Evolutionary conservation across 2,329 filamentous ascomycete genomes (phyloP).

Genomic region (Cladosporium sp.): DNA sequence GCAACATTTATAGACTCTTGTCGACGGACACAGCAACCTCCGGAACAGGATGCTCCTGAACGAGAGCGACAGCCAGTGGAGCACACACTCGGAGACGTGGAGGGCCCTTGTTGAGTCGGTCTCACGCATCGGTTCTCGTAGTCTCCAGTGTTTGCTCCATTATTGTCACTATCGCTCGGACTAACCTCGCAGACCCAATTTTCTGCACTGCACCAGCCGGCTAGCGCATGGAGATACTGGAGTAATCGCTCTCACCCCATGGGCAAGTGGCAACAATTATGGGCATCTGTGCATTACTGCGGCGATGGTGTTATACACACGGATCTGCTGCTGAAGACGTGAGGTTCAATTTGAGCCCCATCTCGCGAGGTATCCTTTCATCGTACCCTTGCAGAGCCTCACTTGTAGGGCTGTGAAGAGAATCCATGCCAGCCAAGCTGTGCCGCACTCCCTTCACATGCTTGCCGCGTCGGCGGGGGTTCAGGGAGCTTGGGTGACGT

Average conservation of each 20-base stretch:
- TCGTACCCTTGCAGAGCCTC: neutral
- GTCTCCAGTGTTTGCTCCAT: conserved; percentile 11
- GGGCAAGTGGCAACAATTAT: conserved; percentile 7
- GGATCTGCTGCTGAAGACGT: neutral
- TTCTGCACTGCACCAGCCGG: conserved; percentile 3
- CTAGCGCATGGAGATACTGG: conserved; percentile 7
- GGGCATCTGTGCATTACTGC: neutral
- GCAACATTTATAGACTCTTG: conserved; percentile 6
- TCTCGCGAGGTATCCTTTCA: neutral
- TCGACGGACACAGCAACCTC: neutral
- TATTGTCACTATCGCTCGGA: conserved; percentile 9
- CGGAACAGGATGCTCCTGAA: neutral
- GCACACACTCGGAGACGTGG: conserved; percentile 1
- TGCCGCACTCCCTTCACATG: conserved; percentile 4
- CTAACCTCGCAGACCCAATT: conserved; percentile 7
- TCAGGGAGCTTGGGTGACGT: conserved; percentile 2
- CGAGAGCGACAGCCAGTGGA: neutral
- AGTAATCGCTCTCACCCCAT: conserved; percentile 5
- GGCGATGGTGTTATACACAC: neutral
- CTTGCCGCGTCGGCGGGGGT: conserved; percentile 3
- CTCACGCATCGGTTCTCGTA: conserved; percentile 2
- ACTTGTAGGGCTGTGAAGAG: neutral
- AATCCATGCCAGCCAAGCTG: neutral
- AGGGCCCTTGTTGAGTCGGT: conserved; percentile 1
- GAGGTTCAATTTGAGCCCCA: conserved; percentile 3